Evolutionary conservation across 2,329 filamentous ascomycete species (phyloP).

Genomic region (Fusarium vanettenii): DNA sequence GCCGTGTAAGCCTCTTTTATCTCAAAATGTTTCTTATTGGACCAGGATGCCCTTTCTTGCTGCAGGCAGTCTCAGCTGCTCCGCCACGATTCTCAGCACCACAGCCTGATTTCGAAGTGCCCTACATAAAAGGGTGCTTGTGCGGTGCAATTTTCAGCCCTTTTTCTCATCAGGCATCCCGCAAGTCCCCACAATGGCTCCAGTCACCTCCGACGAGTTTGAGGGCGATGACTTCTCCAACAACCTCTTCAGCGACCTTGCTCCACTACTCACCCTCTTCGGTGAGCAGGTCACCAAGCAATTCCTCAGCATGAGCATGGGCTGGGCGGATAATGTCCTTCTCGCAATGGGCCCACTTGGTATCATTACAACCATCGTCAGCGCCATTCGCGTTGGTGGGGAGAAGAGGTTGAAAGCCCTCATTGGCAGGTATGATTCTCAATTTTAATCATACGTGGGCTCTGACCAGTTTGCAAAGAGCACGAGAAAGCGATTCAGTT

Average conservation of each 20-base stretch:
- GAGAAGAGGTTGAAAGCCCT: slow-evolving; percentile 55
- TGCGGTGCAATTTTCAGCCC: too few relatives aligned
- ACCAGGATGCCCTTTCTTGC: background rate
- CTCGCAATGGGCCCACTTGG: slow-evolving; percentile 60
- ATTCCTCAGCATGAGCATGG: slow-evolving; percentile 54
- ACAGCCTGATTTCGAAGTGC: background rate
- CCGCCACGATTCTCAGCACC: background rate
- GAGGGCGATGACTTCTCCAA: background rate
- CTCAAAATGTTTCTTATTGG: background rate
- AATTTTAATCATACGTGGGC: background rate
- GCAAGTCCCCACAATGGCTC: background rate
- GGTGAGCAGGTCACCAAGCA: slow-evolving; percentile 61
- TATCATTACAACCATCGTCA: slow-evolving; percentile 56
- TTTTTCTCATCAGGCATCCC: background rate
- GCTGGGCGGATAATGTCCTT: slow-evolving; percentile 56
- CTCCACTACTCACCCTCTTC: slow-evolving; percentile 45
- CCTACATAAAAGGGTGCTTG: background rate
- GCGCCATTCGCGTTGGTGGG: slow-evolving; percentile 58
- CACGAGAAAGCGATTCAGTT: background rate
- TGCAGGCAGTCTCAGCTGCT: background rate
- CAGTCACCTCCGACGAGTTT: background rate
- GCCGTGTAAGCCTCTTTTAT: background rate
- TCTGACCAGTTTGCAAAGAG: background rate
- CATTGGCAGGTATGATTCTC: slow-evolving; percentile 49
- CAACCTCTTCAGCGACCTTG: background rate